phyloP scores from a whole-genome alignment of 495 filamentous ascomycete species.

The Hyaloscypha finlandica region DNA sequence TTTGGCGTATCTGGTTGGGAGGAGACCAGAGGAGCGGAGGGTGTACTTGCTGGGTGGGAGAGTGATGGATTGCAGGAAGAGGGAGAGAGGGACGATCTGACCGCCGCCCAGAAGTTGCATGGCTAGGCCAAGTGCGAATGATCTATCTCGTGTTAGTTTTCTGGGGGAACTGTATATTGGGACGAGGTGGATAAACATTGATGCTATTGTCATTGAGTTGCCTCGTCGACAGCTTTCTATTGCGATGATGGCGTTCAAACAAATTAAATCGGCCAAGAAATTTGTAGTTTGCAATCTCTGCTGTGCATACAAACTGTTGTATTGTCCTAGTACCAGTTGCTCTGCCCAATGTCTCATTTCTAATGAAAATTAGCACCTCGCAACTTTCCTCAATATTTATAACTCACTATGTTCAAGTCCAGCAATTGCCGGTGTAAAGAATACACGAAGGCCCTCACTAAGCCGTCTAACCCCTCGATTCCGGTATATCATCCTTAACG shows the following conservation, averaged over 20 bases:
- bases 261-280: constrained; percentile 18
- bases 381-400: background rate
- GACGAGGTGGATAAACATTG: constrained; percentile 1
- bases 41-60: constrained; percentile 30
- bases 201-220: constrained; percentile 10
- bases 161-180: background rate
- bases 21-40: constrained; percentile 33
- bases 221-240: constrained; percentile 22
- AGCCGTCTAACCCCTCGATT: background rate
- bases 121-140: constrained; percentile 33
- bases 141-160: constrained; percentile 20
- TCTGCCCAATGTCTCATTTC: too few species aligned
- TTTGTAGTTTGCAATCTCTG: constrained; percentile 12
- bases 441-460: background rate
- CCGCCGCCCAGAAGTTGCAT: constrained; percentile 40
- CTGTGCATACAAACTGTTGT: background rate
- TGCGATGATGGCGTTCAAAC: constrained; percentile 11
- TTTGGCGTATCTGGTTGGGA: constrained; percentile 31
- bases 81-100: constrained; percentile 42
- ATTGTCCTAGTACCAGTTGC: background rate
- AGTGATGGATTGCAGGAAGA: constrained; percentile 35
- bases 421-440: background rate
- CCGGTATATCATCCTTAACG: background rate
- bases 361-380: too few species aligned
- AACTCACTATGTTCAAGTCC: background rate